Evolutionary conservation across 1,284 basidiomycete species (phyloP).

Genomic region (Naganishia cerealis): DNA sequence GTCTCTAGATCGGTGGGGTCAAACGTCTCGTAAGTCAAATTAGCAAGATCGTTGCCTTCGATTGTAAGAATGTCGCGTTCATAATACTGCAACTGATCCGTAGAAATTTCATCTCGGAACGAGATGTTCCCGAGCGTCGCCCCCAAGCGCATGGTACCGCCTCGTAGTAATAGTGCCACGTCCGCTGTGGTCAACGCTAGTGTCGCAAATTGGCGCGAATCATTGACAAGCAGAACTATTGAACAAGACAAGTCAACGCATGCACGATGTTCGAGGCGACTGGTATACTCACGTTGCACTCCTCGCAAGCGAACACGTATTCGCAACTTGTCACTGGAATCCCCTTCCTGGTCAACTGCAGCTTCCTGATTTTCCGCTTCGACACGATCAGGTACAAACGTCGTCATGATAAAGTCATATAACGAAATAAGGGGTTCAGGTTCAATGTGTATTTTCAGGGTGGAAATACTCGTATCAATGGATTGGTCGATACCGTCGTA

Average conservation of each 20-base stretch:
- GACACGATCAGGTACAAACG: constrained; percentile 69
- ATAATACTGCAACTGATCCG: constrained; percentile 60
- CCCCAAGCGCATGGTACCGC: constrained; percentile 74
- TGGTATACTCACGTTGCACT: constrained; percentile 66
- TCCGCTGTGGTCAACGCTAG: constrained; percentile 88
- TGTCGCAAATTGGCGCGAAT: constrained; percentile 72
- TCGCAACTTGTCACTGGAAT: constrained; percentile 66
- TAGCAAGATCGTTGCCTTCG: constrained; percentile 90
- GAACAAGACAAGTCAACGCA: constrained; percentile 16
- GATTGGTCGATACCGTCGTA: constrained; percentile 88
- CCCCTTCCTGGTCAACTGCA: constrained; percentile 34
- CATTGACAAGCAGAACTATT: constrained; percentile 80
- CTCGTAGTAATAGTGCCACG: constrained; percentile 74
- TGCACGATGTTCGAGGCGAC: constrained; percentile 9
- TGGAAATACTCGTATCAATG: constrained; percentile 85
- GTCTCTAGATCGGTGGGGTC: constrained; percentile 63
- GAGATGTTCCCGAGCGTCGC: constrained; percentile 84
- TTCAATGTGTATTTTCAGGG: constrained; percentile 83
- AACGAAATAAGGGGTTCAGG: constrained; percentile 88
- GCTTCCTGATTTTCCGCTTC: constrained; percentile 31
- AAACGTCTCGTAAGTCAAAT: constrained; percentile 93
- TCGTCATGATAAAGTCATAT: constrained; percentile 98
- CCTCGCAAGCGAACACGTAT: constrained; percentile 83
- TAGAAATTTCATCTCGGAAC: constrained; percentile 74
- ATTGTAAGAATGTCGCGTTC: constrained; percentile 91